A percentile compares a stretch with the other conserved stretches of the same genome.
Conservation (phyloP, 2,329 filamentous ascomycete genomes). For the Colletotrichum paranaense region DNA sequence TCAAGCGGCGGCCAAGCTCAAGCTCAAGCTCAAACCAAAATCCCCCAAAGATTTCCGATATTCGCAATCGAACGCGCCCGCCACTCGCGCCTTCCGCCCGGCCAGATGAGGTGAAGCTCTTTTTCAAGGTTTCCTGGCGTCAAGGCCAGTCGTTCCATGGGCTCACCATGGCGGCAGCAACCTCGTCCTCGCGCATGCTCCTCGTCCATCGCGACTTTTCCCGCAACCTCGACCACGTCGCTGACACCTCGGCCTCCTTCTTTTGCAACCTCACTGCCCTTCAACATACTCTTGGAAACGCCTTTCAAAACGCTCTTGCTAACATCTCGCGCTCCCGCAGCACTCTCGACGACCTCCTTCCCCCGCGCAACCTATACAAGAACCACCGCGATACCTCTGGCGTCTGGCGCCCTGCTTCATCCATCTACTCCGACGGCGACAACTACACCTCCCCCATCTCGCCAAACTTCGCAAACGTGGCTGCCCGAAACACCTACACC, state of each 20-base stretch:
- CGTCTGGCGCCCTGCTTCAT: constrained; percentile 35
- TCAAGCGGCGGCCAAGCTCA: background rate
- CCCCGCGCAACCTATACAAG: constrained; percentile 16
- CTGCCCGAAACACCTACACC: constrained; percentile 30
- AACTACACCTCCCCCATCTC: constrained; percentile 29
- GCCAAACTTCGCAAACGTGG: constrained; percentile 36
- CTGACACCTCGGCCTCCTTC: background rate
- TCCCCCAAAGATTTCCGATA: background rate
- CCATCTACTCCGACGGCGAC: constrained; percentile 29
- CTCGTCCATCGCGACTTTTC: constrained; percentile 11
- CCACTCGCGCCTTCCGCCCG: background rate
- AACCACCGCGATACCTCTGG: background rate
- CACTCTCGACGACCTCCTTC: constrained; percentile 18
- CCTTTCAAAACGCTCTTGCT: constrained; percentile 5
- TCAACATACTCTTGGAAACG: background rate
- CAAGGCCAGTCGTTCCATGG: background rate
- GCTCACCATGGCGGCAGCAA: constrained; percentile 1
- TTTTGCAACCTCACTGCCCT: background rate
- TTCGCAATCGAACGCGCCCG: background rate
- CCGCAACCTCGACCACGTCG: background rate
- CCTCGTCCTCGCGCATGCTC: constrained; percentile 19
- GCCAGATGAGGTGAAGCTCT: background rate
- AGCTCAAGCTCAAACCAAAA: constrained; percentile 16
- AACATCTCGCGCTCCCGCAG: constrained; percentile 17
- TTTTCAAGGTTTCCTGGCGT: background rate